These are phyloP conservation scores for Verticillium zaregamsianum DNA, from an alignment of 2,329 filamentous ascomycete genomes.

Conservation along the genomic window DNA sequence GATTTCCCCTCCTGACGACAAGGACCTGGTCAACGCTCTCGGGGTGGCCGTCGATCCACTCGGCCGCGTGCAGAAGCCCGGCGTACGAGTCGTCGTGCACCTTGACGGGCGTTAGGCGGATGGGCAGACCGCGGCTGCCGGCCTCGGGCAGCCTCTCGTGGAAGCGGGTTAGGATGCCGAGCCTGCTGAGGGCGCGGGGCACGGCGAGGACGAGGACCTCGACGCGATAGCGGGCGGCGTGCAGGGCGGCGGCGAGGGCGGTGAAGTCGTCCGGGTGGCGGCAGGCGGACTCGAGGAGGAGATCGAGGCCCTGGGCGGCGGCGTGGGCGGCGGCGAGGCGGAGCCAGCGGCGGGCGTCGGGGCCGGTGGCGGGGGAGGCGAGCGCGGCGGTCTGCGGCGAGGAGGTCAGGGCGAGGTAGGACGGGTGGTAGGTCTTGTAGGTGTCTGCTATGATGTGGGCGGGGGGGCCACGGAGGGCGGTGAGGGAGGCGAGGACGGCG, in stretches of 20 bases:
- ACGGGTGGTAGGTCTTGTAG: conserved; percentile 44
- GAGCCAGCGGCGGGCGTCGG: conserved; percentile 41
- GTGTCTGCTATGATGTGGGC: conserved; percentile 44
- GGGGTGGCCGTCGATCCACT: conserved; percentile 27
- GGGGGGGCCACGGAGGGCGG: conserved; percentile 5
- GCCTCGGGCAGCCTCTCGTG: conserved; percentile 30
- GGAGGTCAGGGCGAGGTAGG: conserved; percentile 27
- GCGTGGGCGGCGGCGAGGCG: conserved; percentile 31
- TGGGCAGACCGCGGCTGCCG: conserved; percentile 27
- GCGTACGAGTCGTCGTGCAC: conserved; percentile 43
- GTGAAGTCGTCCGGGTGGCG: conserved; percentile 37
- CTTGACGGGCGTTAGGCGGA: conserved; percentile 34
- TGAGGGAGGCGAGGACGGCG: conserved; percentile 27
- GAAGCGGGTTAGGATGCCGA: conserved; percentile 37
- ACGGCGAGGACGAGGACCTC: conserved; percentile 38
- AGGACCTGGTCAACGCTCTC: conserved; percentile 28
- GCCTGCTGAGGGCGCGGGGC: conserved; percentile 32
- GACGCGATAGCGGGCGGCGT: conserved; percentile 28
- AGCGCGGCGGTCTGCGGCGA: conserved; percentile 21
- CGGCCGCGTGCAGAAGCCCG: conserved; percentile 31
- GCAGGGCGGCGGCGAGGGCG: conserved; percentile 28
- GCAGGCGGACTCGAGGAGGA: conserved; percentile 41
- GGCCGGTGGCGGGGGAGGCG: conserved; percentile 32
- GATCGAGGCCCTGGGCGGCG: conserved; percentile 23
- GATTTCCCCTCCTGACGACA: conserved; percentile 32